Evolutionary conservation across 345 rosid species (phyloP).

Genomic region (Alliaria petiolata): DNA sequence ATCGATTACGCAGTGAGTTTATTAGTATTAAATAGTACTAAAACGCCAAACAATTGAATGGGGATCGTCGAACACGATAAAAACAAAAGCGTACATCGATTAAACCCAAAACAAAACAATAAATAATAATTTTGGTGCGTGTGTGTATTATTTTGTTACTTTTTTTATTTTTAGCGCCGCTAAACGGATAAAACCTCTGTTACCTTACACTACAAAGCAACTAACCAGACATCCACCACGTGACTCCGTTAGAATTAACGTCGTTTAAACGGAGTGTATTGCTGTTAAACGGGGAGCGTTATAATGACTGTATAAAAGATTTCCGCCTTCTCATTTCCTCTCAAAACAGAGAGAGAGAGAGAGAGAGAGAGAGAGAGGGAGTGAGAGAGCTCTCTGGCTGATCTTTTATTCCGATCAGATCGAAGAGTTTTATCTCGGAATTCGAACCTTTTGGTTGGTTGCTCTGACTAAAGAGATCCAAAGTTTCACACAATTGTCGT

Average conservation of each 20-base stretch:
- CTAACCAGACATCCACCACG: slow-evolving; percentile 22
- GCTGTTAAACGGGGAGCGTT: slow-evolving; percentile 24
- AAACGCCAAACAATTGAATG: not conserved
- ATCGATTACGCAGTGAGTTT: no score
- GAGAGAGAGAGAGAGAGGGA: not conserved
- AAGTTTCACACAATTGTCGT: slow-evolving; percentile 2
- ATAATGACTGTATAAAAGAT: slow-evolving; percentile 23
- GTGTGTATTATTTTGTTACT: slow-evolving; percentile 1
- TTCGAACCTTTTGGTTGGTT: slow-evolving; percentile 3
- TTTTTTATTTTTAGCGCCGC: slow-evolving; percentile 20
- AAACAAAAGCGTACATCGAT: slow-evolving; percentile 27
- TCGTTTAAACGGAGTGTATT: slow-evolving; percentile 15
- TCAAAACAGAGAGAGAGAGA: not conserved
- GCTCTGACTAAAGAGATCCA: slow-evolving; percentile 4
- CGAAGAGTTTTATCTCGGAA: slow-evolving; percentile 3
- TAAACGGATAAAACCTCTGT: slow-evolving; percentile 32
- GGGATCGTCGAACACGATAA: slow-evolving; percentile 22
- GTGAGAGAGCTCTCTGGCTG: slow-evolving; percentile 22
- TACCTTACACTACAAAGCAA: slow-evolving; percentile 21
- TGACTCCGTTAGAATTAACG: slow-evolving; percentile 31
- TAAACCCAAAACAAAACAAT: slow-evolving; percentile 11
- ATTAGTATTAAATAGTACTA: no score
- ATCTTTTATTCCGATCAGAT: slow-evolving; percentile 26
- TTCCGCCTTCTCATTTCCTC: slow-evolving; percentile 25
- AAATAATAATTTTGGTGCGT: not conserved